These are phyloP conservation scores for Plantago ovata DNA, from an alignment of 257 asterid genomes.

Conservation along the genomic window DNA sequence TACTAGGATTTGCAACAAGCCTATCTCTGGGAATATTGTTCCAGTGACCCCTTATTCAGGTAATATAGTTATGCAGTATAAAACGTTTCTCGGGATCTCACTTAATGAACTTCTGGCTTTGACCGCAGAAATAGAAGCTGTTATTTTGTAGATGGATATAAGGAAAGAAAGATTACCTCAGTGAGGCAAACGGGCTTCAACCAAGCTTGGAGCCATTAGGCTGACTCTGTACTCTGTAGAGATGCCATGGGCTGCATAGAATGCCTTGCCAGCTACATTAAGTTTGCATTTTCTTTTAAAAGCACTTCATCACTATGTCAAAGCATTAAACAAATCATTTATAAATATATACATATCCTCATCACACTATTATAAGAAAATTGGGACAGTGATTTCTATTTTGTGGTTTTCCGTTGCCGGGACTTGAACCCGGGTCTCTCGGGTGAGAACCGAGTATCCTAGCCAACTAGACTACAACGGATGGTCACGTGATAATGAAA, in stretches of 20 bases:
- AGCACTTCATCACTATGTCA: no score
- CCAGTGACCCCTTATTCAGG: conserved; percentile 25
- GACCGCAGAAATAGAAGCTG: conserved; percentile 22
- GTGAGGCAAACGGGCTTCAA: conserved; percentile 31
- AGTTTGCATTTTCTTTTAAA: no score
- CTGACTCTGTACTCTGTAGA: conserved; percentile 21
- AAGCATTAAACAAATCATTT: no score
- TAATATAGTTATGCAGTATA: conserved; percentile 26
- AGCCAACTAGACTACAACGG: conserved; percentile 97
- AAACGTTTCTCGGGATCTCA: conserved; percentile 34
- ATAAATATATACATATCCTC: no score
- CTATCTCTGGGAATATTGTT: conserved; percentile 22
- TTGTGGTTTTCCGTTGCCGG: conserved; percentile 69
- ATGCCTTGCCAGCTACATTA: conserved; percentile 36
- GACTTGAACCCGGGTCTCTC: conserved; percentile 90
- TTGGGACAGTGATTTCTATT: no score
- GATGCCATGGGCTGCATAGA: conserved; percentile 23
- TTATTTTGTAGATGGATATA: conserved; percentile 24
- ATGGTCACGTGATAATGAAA: conserved; percentile 1
- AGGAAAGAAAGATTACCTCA: conserved; percentile 41
- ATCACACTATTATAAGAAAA: no score
- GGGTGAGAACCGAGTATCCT: conserved; percentile 99
- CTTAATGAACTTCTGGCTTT: conserved; percentile 26
- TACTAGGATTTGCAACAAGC: conserved; percentile 25
- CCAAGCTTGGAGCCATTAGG: conserved; percentile 23